Base-by-base conservation (phyloP, 768 basidiomycete genomes). In the Tricholoma sp. region DNA sequence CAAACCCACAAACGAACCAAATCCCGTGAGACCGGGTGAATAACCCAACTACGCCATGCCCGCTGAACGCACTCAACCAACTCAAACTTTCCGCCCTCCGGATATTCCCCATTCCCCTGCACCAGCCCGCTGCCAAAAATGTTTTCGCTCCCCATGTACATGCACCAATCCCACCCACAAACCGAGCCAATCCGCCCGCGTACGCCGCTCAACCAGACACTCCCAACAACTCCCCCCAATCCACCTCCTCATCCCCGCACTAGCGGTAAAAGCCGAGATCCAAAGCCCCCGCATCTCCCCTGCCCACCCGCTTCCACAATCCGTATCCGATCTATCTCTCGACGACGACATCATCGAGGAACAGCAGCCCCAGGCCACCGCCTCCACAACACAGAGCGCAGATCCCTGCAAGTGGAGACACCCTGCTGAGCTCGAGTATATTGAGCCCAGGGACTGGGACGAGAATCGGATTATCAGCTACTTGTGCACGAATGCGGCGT, bases 381-480 rank as follows among this genome's bases (percentile, higher is more conserved):
- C 34, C n/a, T n/a, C n/a, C n/a, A 41, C n/a, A 13, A 4, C n/a
- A 4, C n/a, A 17, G 8, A 31, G 29, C 15, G 12, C 31, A n/a
- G 31, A 32, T 10, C 9, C 47, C 32, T 32, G 8, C 47, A 49
- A 32, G 15, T 76, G 75, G 75, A 63, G 66, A 18, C 75, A 77
- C 61, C 74, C 76, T 15, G 69, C 66, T 41, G 77, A 78, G 64
- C 70, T 78, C 8, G 61, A 64, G 9, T 76, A 71, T 61, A 68
- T 73, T 42, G 62, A 68, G 28, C 61, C 68, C 6, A 57, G 65
- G 12, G 64, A 65, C 15, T 73, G 70, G 71, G 57, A 66, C n/a
- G 65, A 73, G 51, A 62, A 69, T 41, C 50, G 57, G 20, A 69
- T 77, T 54, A 68, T 76, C 37, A 56, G 65, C 5, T 70, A 70